phyloP scores from a whole-genome alignment of 257 asterid genomes.

The Ilex asprella region DNA sequence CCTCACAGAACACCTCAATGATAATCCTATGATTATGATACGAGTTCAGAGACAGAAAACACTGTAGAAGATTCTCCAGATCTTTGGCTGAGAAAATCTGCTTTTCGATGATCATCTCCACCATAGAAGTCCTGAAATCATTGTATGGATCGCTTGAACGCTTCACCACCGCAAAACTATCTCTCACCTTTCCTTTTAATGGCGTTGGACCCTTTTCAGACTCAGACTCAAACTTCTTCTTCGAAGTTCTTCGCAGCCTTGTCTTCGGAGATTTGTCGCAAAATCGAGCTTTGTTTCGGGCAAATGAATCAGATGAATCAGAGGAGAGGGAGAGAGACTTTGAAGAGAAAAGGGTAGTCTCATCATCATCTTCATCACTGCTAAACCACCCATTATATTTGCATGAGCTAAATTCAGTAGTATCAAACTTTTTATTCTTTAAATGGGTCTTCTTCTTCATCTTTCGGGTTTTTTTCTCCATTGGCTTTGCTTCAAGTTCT shows the following conservation, averaged over 20 bases:
- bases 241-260: background rate
- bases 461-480: conserved; percentile 11
- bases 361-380: conserved; percentile 17
- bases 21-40: conserved; percentile 41
- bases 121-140: conserved; percentile 48
- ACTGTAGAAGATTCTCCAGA: conserved; percentile 37
- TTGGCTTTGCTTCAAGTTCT: conserved; percentile 1
- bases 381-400: conserved; percentile 20
- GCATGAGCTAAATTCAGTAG: conserved; percentile 15
- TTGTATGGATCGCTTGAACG: conserved; percentile 43
- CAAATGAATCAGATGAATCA: conserved; percentile 13
- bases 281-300: conserved; percentile 1
- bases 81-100: conserved; percentile 32
- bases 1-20: conserved; percentile 40
- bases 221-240: background rate
- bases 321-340: conserved; percentile 28
- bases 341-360: conserved; percentile 28
- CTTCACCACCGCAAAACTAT: conserved; percentile 47
- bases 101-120: conserved; percentile 57
- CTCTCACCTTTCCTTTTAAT: conserved; percentile 3
- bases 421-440: conserved; percentile 5
- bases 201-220: background rate
- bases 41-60: conserved; percentile 41
- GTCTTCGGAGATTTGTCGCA: conserved; percentile 10
- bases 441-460: conserved; percentile 2